Conservation (phyloP, 2,329 filamentous ascomycete species). For the Scopulariopsis brevicaulis region DNA sequence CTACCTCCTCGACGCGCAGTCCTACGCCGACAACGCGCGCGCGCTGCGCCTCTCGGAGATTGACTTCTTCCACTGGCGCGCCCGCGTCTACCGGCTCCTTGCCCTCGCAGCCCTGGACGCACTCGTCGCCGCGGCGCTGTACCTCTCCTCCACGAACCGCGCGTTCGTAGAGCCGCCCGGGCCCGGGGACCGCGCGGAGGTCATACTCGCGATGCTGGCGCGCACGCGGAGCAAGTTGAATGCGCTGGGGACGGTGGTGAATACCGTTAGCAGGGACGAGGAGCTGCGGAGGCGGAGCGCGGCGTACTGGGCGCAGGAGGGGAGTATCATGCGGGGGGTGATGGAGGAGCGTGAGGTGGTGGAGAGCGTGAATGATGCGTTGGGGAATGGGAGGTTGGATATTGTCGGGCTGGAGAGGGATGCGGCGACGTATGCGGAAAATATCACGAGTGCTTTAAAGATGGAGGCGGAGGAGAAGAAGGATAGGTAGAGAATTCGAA, state of each 20-base stretch:
- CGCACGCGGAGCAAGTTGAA: slow-evolving; percentile 54
- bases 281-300: slow-evolving; percentile 54
- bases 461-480: slow-evolving; percentile 6
- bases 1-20: slow-evolving; percentile 53
- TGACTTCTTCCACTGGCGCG: slow-evolving; percentile 61
- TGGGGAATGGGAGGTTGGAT: slow-evolving; percentile 49
- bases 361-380: slow-evolving; percentile 56
- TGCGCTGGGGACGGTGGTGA: slow-evolving; percentile 65
- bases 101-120: slow-evolving; percentile 55
- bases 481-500: neutral
- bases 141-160: slow-evolving; percentile 68
- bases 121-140: slow-evolving; percentile 54
- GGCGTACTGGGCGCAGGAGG: slow-evolving; percentile 75
- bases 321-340: slow-evolving; percentile 56
- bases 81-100: slow-evolving; percentile 51
- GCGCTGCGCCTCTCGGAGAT: slow-evolving; percentile 51
- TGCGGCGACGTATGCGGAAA: slow-evolving; percentile 49
- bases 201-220: slow-evolving; percentile 42
- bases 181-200: slow-evolving; percentile 55
- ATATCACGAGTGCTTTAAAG: slow-evolving; percentile 22
- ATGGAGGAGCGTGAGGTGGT: slow-evolving; percentile 72
- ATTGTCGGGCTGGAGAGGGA: slow-evolving; percentile 48
- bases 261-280: slow-evolving; percentile 66
- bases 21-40: slow-evolving; percentile 51
- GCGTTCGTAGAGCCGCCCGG: slow-evolving; percentile 55